Evolutionary conservation across 805 yeast genomes (phyloP), one percentile per base, ranked within the genome.

Genomic region (Candida nonsorbophila): DNA sequence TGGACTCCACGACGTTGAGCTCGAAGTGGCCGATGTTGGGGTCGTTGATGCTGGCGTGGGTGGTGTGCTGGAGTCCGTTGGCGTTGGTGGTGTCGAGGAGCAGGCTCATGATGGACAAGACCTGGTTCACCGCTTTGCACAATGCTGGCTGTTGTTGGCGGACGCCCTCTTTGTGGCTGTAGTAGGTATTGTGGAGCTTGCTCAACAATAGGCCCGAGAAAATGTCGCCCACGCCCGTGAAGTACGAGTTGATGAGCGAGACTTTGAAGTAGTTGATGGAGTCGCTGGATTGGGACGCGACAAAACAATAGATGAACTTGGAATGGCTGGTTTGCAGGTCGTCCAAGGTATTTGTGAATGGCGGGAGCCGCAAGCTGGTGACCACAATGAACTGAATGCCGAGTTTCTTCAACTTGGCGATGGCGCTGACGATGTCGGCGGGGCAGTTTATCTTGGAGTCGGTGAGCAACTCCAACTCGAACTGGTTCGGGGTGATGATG

Each of bases 181-280:
- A 29, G 13, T 34, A 23, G 20, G 42, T 45, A 1, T 50, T 51
- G 41, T 54, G 61, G 16, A 79, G 58, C 41, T 84, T 70, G 51
- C 82, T 94, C 5, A 84, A 43, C 18, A 87, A 52, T 22, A 88
- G 53, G 0, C 95, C 90, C 0, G 95, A 79, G 44, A 90, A 88
- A 23, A 88, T 55, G 47, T 88, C 97, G 5, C 97, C 97, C 0
- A 92, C 95, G 2, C 97, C 97, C 0, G 96, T 85, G 57, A 88
- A 90, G 51, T 90, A 86, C 4, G 90, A 79, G 31, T 79, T 75
- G 23, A 85, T 72, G 20, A 67, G 62, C 2, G 84, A 81, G 9
- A 82, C 67, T 40, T 67, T 66, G 44, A 72, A 77, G 26, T 58
- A 27, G 4, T 44, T 28, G 2, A 58, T 40, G 3, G 23, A 16